phyloP scores from a whole-genome alignment of 495 filamentous ascomycete genomes.

The Astrothelium subdiscretum region DNA sequence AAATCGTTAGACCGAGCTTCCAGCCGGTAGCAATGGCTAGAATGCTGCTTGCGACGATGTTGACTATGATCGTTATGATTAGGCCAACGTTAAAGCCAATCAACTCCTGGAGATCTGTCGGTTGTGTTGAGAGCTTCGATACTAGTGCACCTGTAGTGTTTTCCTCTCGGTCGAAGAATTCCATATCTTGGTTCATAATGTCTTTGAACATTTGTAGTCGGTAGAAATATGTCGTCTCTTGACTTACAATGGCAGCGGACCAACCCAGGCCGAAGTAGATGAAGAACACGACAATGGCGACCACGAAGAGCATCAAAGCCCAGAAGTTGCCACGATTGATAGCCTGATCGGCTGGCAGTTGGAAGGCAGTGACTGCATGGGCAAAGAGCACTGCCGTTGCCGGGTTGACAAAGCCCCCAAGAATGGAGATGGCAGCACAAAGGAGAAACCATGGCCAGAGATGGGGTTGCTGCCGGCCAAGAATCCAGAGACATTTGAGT shows the following conservation, averaged over 20 bases:
- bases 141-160: slow-evolving; percentile 8
- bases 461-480: neutral
- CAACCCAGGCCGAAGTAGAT: slow-evolving; percentile 44
- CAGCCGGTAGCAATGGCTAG: slow-evolving; percentile 7
- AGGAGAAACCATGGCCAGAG: slow-evolving; percentile 4
- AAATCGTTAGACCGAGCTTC: slow-evolving; percentile 9
- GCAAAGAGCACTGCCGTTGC: slow-evolving; percentile 2
- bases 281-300: slow-evolving; percentile 39
- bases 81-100: slow-evolving; percentile 5
- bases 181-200: slow-evolving; percentile 8
- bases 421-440: neutral
- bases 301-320: slow-evolving; percentile 53
- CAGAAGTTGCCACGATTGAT: slow-evolving; percentile 39
- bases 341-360: neutral
- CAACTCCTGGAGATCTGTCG: slow-evolving; percentile 9
- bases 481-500: neutral
- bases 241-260: slow-evolving; percentile 27
- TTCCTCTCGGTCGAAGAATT: slow-evolving; percentile 9
- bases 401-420: slow-evolving; percentile 13
- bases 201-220: slow-evolving; percentile 48
- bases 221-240: slow-evolving; percentile 32
- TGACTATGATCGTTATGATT: slow-evolving; percentile 7
- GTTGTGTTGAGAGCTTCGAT: slow-evolving; percentile 5
- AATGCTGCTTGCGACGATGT: slow-evolving; percentile 6
- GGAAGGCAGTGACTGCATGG: neutral